phyloP scores from a whole-genome alignment of 257 asterid species.

The Solanum chilense region DNA sequence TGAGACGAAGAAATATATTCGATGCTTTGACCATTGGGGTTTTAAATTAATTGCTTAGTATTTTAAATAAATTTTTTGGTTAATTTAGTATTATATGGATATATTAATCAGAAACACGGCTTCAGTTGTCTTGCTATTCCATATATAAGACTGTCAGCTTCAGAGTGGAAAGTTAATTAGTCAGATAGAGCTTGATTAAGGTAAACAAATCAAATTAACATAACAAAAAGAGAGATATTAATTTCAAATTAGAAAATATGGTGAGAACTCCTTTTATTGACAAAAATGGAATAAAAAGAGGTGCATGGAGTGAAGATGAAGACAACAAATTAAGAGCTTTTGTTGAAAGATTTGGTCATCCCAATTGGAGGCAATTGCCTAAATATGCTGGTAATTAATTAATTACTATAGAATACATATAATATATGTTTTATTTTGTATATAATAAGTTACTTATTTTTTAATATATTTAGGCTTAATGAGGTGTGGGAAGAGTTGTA shows the following conservation, averaged over 20 bases:
- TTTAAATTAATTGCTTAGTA: too few species aligned
- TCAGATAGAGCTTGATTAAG: not conserved
- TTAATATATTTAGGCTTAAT: not conserved
- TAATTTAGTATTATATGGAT: not conserved
- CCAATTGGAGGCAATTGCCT: slow-evolving; percentile 48
- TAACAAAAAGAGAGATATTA: not conserved
- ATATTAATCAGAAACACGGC: not conserved
- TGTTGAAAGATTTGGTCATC: slow-evolving; percentile 22
- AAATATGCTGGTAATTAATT: slow-evolving; percentile 1
- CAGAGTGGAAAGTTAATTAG: not conserved
- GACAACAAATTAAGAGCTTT: slow-evolving; percentile 28
- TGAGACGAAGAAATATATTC: too few species aligned
- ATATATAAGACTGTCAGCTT: not conserved
- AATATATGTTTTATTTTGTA: too few species aligned
- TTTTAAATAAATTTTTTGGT: not conserved
- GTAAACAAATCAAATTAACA: not conserved
- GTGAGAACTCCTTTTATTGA: slow-evolving; percentile 1
- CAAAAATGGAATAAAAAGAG: slow-evolving; percentile 28
- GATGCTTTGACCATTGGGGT: too few species aligned
- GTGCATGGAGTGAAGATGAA: slow-evolving; percentile 50
- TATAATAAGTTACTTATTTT: not conserved
- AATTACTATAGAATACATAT: too few species aligned
- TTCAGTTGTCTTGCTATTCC: not conserved
- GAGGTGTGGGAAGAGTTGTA: slow-evolving; percentile 61
- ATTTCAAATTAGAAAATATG: not conserved